Percentiles rank a stretch among this genome's conserved stretches.
These are phyloP conservation scores for Tricholoma flavovirens DNA, from an alignment of 768 basidiomycete genomes.

Conservation along the genomic window DNA sequence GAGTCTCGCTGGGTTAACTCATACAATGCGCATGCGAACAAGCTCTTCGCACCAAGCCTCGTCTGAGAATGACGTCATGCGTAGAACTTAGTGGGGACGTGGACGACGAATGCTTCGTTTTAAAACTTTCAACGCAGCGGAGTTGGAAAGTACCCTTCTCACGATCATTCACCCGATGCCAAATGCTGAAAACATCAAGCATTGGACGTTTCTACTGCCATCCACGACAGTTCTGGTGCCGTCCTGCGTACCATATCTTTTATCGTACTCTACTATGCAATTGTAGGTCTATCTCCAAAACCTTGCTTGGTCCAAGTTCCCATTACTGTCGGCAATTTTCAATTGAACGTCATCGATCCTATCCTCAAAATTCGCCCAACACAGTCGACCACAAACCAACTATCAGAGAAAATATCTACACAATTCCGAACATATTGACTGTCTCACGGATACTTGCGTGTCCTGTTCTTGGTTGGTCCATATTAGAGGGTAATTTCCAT, in stretches of 20 bases:
- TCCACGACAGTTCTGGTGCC: constrained; percentile 4
- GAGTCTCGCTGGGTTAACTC: too few species aligned
- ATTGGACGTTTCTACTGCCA: constrained; percentile 3
- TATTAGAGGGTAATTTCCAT: constrained; percentile 73
- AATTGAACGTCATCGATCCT: constrained; percentile 9
- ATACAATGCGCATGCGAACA: too few species aligned
- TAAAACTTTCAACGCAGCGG: too few species aligned
- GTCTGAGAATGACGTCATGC: too few species aligned
- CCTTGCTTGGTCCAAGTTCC: background rate
- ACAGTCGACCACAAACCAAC: constrained; percentile 22
- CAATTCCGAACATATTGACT: constrained; percentile 87
- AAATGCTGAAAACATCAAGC: constrained; percentile 11
- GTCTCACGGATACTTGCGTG: constrained; percentile 83
- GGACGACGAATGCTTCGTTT: too few species aligned
- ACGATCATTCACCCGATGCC: too few species aligned
- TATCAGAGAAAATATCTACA: constrained; percentile 87
- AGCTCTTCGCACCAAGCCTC: too few species aligned
- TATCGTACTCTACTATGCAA: background rate
- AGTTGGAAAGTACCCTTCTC: too few species aligned
- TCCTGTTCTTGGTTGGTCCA: constrained; percentile 88
- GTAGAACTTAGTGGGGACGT: too few species aligned
- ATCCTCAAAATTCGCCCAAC: constrained; percentile 4
- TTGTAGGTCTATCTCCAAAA: background rate
- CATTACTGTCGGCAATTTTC: constrained; percentile 18
- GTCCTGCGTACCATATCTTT: background rate